These are phyloP conservation scores for Aspergillus ibericus DNA, from an alignment of 2,329 filamentous ascomycete species.

Conservation along the genomic window DNA sequence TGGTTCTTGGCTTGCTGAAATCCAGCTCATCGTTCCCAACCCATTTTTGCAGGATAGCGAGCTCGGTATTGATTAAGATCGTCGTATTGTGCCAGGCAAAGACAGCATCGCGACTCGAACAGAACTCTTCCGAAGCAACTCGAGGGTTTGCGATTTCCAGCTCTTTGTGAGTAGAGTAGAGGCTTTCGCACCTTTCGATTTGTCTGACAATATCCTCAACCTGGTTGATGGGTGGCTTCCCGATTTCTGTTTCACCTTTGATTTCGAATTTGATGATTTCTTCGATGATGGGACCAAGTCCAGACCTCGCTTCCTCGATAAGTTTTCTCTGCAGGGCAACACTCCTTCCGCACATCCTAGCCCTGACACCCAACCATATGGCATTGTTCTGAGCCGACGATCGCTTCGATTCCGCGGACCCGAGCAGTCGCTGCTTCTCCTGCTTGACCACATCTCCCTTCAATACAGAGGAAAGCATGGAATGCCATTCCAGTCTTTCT, in stretches of 20 bases:
- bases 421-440: constrained; percentile 93
- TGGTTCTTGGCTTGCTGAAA: constrained; percentile 73
- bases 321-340: constrained; percentile 81
- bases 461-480: constrained; percentile 92
- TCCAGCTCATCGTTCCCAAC: constrained; percentile 95
- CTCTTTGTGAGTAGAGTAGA: constrained; percentile 78
- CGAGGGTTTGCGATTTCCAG: constrained; percentile 74
- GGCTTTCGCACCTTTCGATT: constrained; percentile 81
- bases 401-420: constrained; percentile 71
- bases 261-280: constrained; percentile 92
- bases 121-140: constrained; percentile 73
- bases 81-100: constrained; percentile 97
- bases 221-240: constrained; percentile 83
- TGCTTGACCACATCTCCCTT: constrained; percentile 97
- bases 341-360: constrained; percentile 79
- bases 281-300: constrained; percentile 74
- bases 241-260: constrained; percentile 86
- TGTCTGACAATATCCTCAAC: constrained; percentile 85
- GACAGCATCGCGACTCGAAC: constrained; percentile 81
- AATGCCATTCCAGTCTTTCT: constrained; percentile 94
- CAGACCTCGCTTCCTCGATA: constrained; percentile 77
- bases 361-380: constrained; percentile 84
- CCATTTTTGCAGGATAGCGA: constrained; percentile 90
- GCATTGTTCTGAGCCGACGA: constrained; percentile 67
- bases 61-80: constrained; percentile 90